Evolutionary conservation across 2,329 filamentous ascomycete species (phyloP).

Genomic region (Penicillium sp.): DNA sequence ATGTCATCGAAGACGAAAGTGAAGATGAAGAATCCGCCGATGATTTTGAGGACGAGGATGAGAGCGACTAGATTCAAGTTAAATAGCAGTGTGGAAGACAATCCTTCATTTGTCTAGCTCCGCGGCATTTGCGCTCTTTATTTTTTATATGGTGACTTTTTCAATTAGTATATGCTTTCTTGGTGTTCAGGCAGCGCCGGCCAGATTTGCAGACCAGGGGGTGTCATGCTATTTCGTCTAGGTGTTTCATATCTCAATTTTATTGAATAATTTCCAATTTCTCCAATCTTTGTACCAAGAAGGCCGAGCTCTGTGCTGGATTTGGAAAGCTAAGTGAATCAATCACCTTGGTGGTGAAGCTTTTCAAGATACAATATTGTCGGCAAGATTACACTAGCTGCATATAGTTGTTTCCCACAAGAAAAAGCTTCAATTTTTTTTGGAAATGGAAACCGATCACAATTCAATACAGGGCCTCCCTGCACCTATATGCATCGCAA

Average conservation of each 20-base stretch:
- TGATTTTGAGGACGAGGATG: slow-evolving; percentile 37
- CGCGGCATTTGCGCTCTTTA: neutral
- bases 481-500: neutral
- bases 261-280: neutral
- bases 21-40: slow-evolving; percentile 37
- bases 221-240: neutral
- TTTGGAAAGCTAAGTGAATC: neutral
- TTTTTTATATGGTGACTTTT: slow-evolving; percentile 1
- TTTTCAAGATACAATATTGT: too few relatives aligned
- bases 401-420: neutral
- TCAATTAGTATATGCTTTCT: slow-evolving; percentile 12
- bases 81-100: neutral
- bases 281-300: too few relatives aligned
- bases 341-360: neutral
- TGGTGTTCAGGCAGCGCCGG: slow-evolving; percentile 18
- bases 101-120: neutral
- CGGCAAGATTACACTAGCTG: neutral
- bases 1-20: slow-evolving; percentile 43
- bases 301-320: neutral
- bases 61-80: slow-evolving; percentile 28
- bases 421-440: neutral
- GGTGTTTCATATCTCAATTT: neutral
- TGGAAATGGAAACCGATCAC: neutral
- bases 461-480: neutral
- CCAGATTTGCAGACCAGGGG: slow-evolving; percentile 4